These are phyloP conservation scores for Fraxinus albicans DNA, from an alignment of 305 asterid genomes.

Conservation along the genomic window DNA sequence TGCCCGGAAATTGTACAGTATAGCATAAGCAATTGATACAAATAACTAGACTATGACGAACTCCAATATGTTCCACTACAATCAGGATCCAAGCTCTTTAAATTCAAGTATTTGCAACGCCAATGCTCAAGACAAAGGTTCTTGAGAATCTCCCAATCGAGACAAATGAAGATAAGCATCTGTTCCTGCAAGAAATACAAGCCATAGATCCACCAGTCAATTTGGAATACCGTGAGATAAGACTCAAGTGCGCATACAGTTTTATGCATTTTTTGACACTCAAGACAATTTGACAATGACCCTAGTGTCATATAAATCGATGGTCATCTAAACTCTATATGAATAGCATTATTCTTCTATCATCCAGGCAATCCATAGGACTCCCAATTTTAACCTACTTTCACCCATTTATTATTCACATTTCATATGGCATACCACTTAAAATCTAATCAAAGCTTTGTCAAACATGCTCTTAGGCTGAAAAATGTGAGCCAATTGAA, in stretches of 20 bases:
- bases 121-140: conserved; percentile 62
- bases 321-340: too few species aligned
- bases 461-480: not conserved
- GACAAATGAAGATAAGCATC: conserved; percentile 87
- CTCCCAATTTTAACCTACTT: too few species aligned
- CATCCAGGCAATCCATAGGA: too few species aligned
- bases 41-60: not conserved
- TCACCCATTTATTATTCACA: too few species aligned
- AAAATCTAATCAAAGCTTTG: too few species aligned
- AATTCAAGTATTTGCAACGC: not conserved
- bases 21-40: not conserved
- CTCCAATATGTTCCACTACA: not conserved
- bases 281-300: too few species aligned
- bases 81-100: conserved; percentile 14
- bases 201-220: not conserved
- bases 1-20: not conserved
- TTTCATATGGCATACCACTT: too few species aligned
- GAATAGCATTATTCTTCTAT: too few species aligned
- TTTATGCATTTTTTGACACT: too few species aligned
- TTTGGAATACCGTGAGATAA: not conserved
- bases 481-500: not conserved
- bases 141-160: conserved; percentile 81
- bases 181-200: conserved; percentile 46
- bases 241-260: not conserved
- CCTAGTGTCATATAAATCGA: too few species aligned